Evolutionary conservation across 2,329 filamentous ascomycete genomes (phyloP), one percentile per base, ranked within the genome.

Genomic region (Acephala macrosclerotiorum): DNA sequence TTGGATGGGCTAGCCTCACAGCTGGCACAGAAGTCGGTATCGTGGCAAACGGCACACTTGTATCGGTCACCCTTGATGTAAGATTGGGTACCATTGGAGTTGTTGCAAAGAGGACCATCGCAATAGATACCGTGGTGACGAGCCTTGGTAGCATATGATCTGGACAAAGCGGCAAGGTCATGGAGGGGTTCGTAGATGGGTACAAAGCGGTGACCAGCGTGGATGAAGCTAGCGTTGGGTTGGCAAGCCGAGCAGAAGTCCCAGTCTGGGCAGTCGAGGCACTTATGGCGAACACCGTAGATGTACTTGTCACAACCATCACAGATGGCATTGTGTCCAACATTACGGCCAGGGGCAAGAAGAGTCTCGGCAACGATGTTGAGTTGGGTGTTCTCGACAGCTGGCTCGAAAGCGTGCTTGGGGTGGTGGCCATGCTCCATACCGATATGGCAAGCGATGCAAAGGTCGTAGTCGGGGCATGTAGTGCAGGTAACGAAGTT

Each of bases 11-110:
- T 89, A 58, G 95, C 93, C 81, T 99, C 96, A 81, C 96, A 99
- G 76, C 87, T 91, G 76, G 92, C 93, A 78, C 96, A 99, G 82
- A 97, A 97, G 80, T 99, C 96, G 38, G 91, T 91, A 77, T 99
- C 94, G 75, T 96, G 86, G 83, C 96, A 99, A 64, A 99, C 91
- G 60, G 95, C 93, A 77, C 96, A 99, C 88, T 99, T 99, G 87
- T 96, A 99, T 70, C 96, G 92, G 67, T 91, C 86, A 60, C 96
- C 96, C 61, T 85, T 85, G 74, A 99, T 97, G 80, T 94, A 97
- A 35, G 82, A 87, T 84, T 75, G 83, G 76, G 77, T 84, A 77
- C 71, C 79, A 72, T 74, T 84, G 72, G 79, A 83, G 82, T 82
- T 80, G 66, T 85, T 85, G 85, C 96, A 99, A 51, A 97, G 85